Conservation (phyloP, 2,329 filamentous ascomycete genomes). For the Cladosporium sp. region DNA sequence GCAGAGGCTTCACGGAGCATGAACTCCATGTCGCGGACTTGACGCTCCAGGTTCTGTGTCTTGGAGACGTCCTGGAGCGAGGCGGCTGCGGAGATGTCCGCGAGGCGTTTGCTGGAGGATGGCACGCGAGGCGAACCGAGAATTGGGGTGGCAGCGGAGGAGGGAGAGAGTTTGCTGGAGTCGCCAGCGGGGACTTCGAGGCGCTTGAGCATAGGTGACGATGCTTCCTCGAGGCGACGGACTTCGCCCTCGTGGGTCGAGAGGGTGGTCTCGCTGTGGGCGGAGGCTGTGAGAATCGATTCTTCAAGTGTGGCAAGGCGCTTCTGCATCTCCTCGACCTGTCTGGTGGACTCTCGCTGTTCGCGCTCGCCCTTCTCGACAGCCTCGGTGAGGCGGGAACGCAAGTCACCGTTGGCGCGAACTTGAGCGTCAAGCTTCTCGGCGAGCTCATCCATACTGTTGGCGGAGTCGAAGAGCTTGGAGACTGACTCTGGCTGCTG, state of each 20-base stretch:
- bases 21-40: constrained; percentile 80
- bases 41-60: constrained; percentile 70
- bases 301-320: constrained; percentile 81
- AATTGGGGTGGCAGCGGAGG: not conserved
- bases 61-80: constrained; percentile 58
- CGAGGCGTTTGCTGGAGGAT: constrained; percentile 37
- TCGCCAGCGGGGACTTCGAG: constrained; percentile 36
- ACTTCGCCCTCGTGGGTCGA: constrained; percentile 83
- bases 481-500: constrained; percentile 43
- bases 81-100: constrained; percentile 55
- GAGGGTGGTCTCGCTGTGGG: constrained; percentile 79
- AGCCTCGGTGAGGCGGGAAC: constrained; percentile 71
- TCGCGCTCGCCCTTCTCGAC: constrained; percentile 80
- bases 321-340: constrained; percentile 79
- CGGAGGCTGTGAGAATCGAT: constrained; percentile 74
- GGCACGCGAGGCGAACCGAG: constrained; percentile 56
- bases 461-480: constrained; percentile 69
- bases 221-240: constrained; percentile 67
- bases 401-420: constrained; percentile 69
- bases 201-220: constrained; percentile 72
- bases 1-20: constrained; percentile 70
- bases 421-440: constrained; percentile 76
- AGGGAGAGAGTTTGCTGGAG: constrained; percentile 46
- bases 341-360: constrained; percentile 72
- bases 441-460: constrained; percentile 74